Evolutionary conservation across 1,139 yeast genomes (phyloP).

Genomic region (Geotrichum cucujoidarum): DNA sequence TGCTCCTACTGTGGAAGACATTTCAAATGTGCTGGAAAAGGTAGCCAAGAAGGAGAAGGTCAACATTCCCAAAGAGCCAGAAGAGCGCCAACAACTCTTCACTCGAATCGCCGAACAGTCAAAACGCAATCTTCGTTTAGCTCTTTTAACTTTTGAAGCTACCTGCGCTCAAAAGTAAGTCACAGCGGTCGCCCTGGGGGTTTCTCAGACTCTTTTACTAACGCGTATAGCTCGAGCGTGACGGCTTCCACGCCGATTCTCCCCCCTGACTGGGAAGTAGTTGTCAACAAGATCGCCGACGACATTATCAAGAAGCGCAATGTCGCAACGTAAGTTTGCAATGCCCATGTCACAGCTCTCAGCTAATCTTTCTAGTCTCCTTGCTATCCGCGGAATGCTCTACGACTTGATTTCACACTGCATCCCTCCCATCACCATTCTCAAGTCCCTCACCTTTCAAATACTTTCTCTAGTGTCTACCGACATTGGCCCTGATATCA

Average conservation of each 20-base stretch:
- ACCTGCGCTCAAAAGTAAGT: conserved; percentile 59
- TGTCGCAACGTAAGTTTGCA: conserved; percentile 41
- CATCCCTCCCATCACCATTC: conserved; percentile 75
- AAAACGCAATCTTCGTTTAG: conserved; percentile 70
- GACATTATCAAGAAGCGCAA: conserved; percentile 57
- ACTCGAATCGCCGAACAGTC: conserved; percentile 51
- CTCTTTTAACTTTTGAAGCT: conserved; percentile 78
- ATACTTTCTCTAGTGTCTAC: conserved; percentile 46
- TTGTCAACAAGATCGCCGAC: conserved; percentile 59
- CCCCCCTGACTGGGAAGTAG: conserved; percentile 83
- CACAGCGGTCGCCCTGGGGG: background rate
- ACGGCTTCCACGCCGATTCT: conserved; percentile 40
- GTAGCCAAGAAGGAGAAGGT: conserved; percentile 58
- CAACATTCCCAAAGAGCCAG: conserved; percentile 42
- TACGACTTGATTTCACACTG: conserved; percentile 91
- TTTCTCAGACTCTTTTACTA: background rate
- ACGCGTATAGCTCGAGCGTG: conserved; percentile 19
- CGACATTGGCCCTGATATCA: conserved; percentile 47
- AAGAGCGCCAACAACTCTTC: conserved; percentile 40
- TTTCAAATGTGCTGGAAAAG: conserved; percentile 47
- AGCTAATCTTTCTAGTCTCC: conserved; percentile 34
- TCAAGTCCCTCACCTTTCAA: conserved; percentile 61
- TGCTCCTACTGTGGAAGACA: conserved; percentile 64
- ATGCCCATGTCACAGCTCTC: too few species aligned
- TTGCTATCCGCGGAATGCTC: conserved; percentile 65